Conservation (phyloP, 495 filamentous ascomycete genomes). For the Aspergillus heteromorphus region DNA sequence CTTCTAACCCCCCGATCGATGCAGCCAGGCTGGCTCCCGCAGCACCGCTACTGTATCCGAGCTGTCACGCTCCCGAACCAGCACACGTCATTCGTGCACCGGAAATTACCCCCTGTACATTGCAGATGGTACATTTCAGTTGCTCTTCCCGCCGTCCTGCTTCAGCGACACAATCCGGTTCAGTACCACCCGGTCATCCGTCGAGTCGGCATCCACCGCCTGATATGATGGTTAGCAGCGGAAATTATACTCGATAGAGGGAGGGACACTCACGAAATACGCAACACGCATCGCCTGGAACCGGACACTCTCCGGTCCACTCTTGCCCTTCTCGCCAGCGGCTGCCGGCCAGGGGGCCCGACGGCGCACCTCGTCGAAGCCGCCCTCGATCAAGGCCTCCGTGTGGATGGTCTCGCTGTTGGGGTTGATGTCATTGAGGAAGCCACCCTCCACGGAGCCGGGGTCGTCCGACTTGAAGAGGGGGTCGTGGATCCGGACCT, state of each 20-base stretch:
- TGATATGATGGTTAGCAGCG: not conserved
- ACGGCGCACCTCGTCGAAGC: conserved; percentile 70
- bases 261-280: conserved; percentile 50
- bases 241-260: not conserved
- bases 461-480: conserved; percentile 87
- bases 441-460: conserved; percentile 63
- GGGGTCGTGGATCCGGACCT: conserved; percentile 72
- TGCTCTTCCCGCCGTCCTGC: conserved; percentile 67
- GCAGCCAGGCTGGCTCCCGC: not conserved
- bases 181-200: conserved; percentile 68
- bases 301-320: conserved; percentile 66
- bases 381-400: conserved; percentile 76
- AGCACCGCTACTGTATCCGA: not conserved
- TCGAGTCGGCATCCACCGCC: conserved; percentile 72
- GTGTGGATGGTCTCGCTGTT: conserved; percentile 73
- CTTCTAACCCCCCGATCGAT: not conserved
- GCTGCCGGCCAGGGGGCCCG: conserved; percentile 80
- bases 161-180: conserved; percentile 93
- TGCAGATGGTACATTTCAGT: too few species aligned
- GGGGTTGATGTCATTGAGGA: conserved; percentile 78
- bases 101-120: too few species aligned
- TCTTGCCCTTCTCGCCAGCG: conserved; percentile 55
- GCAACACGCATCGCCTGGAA: conserved; percentile 92
- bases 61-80: not conserved
- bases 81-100: not conserved